Conservation (phyloP, 805 yeast genomes). For the Candida suzukii region DNA sequence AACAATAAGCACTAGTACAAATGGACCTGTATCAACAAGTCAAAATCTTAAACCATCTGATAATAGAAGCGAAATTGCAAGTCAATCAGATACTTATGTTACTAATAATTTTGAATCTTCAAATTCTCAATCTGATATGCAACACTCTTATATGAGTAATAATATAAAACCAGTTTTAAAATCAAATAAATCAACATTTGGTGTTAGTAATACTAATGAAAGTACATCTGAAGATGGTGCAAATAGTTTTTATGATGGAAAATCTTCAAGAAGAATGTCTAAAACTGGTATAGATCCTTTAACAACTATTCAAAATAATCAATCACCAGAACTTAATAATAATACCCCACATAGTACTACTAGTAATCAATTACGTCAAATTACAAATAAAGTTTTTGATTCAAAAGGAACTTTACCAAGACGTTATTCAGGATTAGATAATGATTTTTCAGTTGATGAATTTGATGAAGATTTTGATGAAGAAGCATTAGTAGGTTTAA, state of each 20-base stretch:
- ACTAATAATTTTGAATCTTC: constrained; percentile 2
- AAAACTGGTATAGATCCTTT: constrained; percentile 8
- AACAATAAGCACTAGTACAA: background rate
- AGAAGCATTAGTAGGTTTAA: background rate
- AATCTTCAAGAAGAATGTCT: background rate
- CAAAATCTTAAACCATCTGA: too few species aligned
- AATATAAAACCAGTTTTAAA: constrained; percentile 8
- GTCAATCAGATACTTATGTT: constrained; percentile 13
- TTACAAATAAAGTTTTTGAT: constrained; percentile 69
- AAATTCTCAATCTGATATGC: constrained; percentile 6
- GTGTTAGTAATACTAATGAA: background rate
- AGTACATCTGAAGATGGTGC: background rate
- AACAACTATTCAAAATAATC: constrained; percentile 3
- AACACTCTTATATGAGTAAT: constrained; percentile 3
- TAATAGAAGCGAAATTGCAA: constrained; percentile 10
- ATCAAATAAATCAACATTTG: constrained; percentile 1
- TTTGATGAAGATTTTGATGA: constrained; percentile 9
- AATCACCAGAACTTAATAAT: background rate
- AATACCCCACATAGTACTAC: background rate
- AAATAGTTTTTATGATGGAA: background rate
- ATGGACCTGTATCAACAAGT: too few species aligned
- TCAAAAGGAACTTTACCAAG: constrained; percentile 66
- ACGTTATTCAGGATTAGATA: constrained; percentile 57
- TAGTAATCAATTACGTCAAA: constrained; percentile 31
- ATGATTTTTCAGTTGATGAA: constrained; percentile 29